Percentiles rank a stretch among this genome's conserved stretches.
Evolutionary conservation across 305 asterid species (phyloP).

Genomic region (Fraxinus xanthoxyloides): DNA sequence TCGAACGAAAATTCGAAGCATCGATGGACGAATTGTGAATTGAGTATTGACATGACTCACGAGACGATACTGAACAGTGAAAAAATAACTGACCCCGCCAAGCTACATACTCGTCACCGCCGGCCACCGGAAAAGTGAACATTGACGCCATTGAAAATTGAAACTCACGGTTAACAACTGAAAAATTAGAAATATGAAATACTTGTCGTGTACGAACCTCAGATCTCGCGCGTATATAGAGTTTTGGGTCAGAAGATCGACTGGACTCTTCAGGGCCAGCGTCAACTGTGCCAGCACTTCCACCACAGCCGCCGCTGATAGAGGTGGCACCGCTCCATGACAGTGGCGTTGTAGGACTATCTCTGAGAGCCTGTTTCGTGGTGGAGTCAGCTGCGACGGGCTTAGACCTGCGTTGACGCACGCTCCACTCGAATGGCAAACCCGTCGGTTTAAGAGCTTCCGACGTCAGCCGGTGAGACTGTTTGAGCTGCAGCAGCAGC

Average conservation of each 20-base stretch:
- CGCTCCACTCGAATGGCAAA: constrained; percentile 45
- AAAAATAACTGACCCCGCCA: neutral
- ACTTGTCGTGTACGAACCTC: constrained; percentile 34
- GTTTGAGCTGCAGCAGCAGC: neutral
- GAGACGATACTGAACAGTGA: constrained; percentile 14
- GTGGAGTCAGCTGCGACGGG: constrained; percentile 14
- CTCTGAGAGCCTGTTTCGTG: constrained; percentile 19
- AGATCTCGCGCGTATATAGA: constrained; percentile 42
- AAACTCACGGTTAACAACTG: neutral
- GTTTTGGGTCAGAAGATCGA: constrained; percentile 17
- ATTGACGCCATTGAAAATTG: neutral
- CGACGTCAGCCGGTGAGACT: constrained; percentile 1
- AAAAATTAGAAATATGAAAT: neutral
- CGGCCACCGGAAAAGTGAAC: constrained; percentile 17
- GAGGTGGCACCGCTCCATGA: constrained; percentile 63
- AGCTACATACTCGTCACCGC: neutral
- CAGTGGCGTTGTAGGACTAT: constrained; percentile 59
- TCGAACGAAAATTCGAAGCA: constrained; percentile 17
- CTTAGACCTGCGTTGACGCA: constrained; percentile 58
- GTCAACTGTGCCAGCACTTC: constrained; percentile 8
- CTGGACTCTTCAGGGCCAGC: constrained; percentile 42
- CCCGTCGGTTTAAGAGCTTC: constrained; percentile 7
- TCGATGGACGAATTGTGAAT: constrained; percentile 4
- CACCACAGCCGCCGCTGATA: constrained; percentile 41
- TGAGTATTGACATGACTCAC: constrained; percentile 25